Conservation (phyloP, 192 early-diverging fungal species). For the Ramicandelaber brevisporus region DNA sequence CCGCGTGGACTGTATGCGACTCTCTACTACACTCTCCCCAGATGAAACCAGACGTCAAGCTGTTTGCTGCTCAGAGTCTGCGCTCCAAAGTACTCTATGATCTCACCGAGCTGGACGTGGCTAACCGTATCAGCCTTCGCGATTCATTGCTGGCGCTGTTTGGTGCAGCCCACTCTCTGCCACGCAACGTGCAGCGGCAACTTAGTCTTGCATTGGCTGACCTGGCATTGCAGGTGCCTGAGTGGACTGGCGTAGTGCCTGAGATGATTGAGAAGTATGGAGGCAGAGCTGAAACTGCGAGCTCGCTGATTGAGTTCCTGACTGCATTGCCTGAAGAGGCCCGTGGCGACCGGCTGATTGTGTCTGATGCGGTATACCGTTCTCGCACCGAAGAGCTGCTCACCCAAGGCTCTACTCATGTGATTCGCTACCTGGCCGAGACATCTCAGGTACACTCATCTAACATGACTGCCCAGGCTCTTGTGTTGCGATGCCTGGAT, state of each 20-base stretch:
- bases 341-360: constrained; percentile 29
- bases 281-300: constrained; percentile 25
- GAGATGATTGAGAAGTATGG: constrained; percentile 49
- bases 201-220: constrained; percentile 64
- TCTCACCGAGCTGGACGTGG: constrained; percentile 39
- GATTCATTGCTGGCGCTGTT: constrained; percentile 56
- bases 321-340: constrained; percentile 75
- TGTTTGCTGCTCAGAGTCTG: constrained; percentile 88
- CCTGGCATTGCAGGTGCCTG: constrained; percentile 46
- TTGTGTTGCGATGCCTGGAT: constrained; percentile 42
- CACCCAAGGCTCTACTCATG: constrained; percentile 29
- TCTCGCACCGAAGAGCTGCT: constrained; percentile 29
- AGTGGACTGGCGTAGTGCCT: constrained; percentile 58
- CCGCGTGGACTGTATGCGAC: constrained; percentile 69
- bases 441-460: constrained; percentile 33
- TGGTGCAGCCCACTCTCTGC: constrained; percentile 20
- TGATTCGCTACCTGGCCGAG: constrained; percentile 40
- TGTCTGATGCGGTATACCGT: constrained; percentile 29
- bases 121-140: constrained; percentile 32
- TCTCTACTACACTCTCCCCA: constrained; percentile 29
- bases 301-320: constrained; percentile 53
- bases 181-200: constrained; percentile 46
- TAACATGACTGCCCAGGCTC: constrained; percentile 28
- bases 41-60: constrained; percentile 24
- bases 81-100: constrained; percentile 76